phyloP scores from a whole-genome alignment of 257 asterid genomes.

The Solanum chilense region DNA sequence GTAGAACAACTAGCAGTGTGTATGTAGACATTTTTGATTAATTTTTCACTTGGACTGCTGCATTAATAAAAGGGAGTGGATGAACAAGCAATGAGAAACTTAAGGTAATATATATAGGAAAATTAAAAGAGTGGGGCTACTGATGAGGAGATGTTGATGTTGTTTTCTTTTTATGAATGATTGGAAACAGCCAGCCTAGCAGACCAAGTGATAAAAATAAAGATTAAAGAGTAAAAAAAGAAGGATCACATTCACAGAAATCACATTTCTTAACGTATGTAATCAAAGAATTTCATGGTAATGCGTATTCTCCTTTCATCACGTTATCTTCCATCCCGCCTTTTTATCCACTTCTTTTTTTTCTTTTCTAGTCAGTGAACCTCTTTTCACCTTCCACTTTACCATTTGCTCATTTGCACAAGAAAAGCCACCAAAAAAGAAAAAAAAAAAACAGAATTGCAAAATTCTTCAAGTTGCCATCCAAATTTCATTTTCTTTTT shows the following conservation, averaged over 20 bases:
- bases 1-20: background rate
- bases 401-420: background rate
- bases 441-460: background rate
- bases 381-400: background rate
- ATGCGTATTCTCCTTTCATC: background rate
- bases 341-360: background rate
- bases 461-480: too few species aligned
- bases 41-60: background rate
- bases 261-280: background rate
- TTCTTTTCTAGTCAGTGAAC: background rate
- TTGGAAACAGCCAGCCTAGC: background rate
- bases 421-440: background rate
- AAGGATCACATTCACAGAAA: background rate
- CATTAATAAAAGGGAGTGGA: background rate
- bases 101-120: background rate
- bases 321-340: background rate
- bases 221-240: background rate
- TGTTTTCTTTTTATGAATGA: background rate
- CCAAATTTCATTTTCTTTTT: too few species aligned
- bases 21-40: background rate
- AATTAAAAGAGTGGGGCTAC: background rate
- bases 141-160: background rate
- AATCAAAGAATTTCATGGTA: background rate
- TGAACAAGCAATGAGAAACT: conserved; percentile 4
- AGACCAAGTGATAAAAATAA: background rate